Conservation (phyloP, 495 filamentous ascomycete species). For the Xylona heveae region DNA sequence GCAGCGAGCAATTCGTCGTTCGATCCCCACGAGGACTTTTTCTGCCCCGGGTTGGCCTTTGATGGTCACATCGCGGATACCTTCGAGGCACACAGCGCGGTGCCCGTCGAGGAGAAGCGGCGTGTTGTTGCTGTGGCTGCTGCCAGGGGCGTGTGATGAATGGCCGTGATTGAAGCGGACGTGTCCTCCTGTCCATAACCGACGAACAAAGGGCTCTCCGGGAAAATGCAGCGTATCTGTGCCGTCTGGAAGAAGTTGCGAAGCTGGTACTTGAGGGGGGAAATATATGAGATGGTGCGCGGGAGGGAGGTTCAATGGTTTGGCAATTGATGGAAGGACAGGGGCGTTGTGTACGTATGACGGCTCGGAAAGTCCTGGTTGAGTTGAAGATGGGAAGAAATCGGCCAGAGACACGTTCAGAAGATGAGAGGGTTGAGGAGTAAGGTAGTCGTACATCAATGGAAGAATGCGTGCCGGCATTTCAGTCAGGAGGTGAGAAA, state of each 20-base stretch:
- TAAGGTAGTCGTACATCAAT: slow-evolving; percentile 39
- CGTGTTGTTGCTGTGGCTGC: background rate
- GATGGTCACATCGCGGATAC: slow-evolving; percentile 34
- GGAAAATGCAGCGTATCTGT: slow-evolving; percentile 20
- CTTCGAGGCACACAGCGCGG: slow-evolving; percentile 38
- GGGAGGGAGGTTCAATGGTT: slow-evolving; percentile 13
- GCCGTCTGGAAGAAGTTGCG: slow-evolving; percentile 16
- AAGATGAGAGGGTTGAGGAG: slow-evolving; percentile 39
- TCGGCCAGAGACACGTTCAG: slow-evolving; percentile 39
- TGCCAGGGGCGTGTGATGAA: slow-evolving; percentile 11
- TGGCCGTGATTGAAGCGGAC: slow-evolving; percentile 15
- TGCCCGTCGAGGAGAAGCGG: slow-evolving; percentile 23
- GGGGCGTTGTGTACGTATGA: no score
- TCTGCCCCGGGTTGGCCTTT: slow-evolving; percentile 32
- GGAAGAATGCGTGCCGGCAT: slow-evolving; percentile 25
- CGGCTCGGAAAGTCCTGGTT: no score
- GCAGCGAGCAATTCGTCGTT: slow-evolving; percentile 24
- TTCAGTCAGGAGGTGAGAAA: slow-evolving; percentile 9
- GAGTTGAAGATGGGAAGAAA: slow-evolving; percentile 23
- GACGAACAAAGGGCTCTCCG: slow-evolving; percentile 15
- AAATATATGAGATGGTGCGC: slow-evolving; percentile 20
- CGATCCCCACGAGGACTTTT: slow-evolving; percentile 37
- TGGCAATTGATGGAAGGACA: slow-evolving; percentile 17
- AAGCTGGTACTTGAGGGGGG: slow-evolving; percentile 11
- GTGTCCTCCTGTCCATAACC: slow-evolving; percentile 22